Evolutionary conservation across 495 filamentous ascomycete species (phyloP).

Genomic region (Lasiosphaeria ovina): DNA sequence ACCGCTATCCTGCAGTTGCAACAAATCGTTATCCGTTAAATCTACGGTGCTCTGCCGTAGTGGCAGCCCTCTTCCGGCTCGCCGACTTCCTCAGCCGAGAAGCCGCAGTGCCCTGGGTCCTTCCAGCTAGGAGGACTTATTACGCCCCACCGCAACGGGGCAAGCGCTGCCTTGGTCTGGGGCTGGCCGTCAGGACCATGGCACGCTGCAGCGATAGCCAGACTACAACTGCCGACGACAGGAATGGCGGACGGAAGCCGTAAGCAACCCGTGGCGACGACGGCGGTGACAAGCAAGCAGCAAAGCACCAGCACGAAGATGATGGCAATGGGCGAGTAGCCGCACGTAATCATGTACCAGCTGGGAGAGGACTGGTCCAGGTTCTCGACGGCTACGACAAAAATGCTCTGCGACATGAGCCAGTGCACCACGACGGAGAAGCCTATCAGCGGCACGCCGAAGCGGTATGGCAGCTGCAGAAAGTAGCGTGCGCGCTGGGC

Average conservation of each 20-base stretch:
- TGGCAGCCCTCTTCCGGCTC: not conserved
- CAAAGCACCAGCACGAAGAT: constrained; percentile 28
- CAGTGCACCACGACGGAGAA: constrained; percentile 40
- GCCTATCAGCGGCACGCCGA: constrained; percentile 37
- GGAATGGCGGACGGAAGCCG: constrained; percentile 37
- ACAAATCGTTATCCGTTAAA: no score
- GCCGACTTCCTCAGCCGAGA: not conserved
- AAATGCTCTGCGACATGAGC: constrained; percentile 42
- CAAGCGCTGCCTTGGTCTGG: constrained; percentile 15
- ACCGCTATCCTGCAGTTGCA: no score
- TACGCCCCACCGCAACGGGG: constrained; percentile 39
- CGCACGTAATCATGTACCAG: not conserved
- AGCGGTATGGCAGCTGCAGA: constrained; percentile 47
- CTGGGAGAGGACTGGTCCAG: no score
- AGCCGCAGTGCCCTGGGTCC: not conserved
- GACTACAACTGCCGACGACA: constrained; percentile 40
- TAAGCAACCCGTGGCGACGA: constrained; percentile 23
- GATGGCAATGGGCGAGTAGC: constrained; percentile 27
- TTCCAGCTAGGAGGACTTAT: not conserved
- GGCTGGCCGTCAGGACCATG: constrained; percentile 21
- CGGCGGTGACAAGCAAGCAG: constrained; percentile 26
- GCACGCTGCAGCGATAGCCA: constrained; percentile 51
- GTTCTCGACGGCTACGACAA: constrained; percentile 17
- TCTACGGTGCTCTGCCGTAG: no score
- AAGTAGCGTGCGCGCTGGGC: constrained; percentile 44